A percentile compares a stretch with the other conserved stretches of the same genome.
These are phyloP conservation scores for Inga leiocalycina DNA, from an alignment of 306 rosid species.

Conservation along the genomic window DNA sequence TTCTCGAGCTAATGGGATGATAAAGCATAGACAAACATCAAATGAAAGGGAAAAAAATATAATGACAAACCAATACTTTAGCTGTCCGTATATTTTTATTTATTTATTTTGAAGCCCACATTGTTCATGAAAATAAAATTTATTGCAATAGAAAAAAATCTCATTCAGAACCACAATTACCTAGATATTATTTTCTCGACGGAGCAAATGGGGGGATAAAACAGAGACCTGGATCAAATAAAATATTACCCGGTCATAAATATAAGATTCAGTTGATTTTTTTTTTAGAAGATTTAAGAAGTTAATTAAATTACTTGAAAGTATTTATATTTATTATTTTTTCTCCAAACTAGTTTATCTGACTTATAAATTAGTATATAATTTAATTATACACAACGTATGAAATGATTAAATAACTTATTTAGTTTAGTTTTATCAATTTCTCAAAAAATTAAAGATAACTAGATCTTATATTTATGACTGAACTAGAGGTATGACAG, in stretches of 20 bases:
- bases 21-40: constrained; percentile 14
- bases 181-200: background rate
- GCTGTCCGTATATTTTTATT: background rate
- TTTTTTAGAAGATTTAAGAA: too few relatives aligned
- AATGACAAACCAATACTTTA: constrained; percentile 22
- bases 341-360: too few relatives aligned
- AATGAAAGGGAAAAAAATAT: background rate
- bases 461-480: too few relatives aligned
- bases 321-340: too few relatives aligned
- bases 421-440: too few relatives aligned
- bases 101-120: background rate
- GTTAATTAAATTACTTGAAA: too few relatives aligned
- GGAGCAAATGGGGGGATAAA: background rate
- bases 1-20: constrained; percentile 1
- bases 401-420: too few relatives aligned
- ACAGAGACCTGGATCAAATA: background rate
- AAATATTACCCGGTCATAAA: too few relatives aligned
- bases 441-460: too few relatives aligned
- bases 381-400: too few relatives aligned
- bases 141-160: background rate
- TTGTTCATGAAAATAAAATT: background rate
- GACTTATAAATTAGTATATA: too few relatives aligned
- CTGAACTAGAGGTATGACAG: background rate
- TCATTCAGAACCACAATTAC: background rate
- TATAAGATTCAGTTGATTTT: too few relatives aligned